Evolutionary conservation across 176 grass and related monocot species (phyloP), one percentile per base, ranked within the genome.

Genomic region (Aechmea fasciata): DNA sequence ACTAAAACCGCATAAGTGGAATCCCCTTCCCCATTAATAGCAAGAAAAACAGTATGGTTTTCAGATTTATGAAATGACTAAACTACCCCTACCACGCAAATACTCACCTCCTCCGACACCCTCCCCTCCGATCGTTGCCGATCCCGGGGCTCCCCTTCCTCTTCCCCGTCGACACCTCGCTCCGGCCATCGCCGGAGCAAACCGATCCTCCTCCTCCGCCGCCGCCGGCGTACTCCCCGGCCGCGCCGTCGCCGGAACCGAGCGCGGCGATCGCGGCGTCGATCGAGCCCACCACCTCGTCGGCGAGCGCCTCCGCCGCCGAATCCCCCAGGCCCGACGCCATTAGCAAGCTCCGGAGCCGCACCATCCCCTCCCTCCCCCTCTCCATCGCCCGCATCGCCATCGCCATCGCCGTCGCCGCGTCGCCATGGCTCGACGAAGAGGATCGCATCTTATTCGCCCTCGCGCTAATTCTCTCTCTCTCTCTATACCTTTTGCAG

Each of bases 41-140:
- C 52, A 17, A 15, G 2, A 57, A 57, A 15, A 57, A 13, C 3
- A 57, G 13, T 57, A 5, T 57, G 25, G 17, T 15, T 57, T 57
- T 15, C 8, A 11, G 52, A 84, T 28, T 78, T 61, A 69, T 20
- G 2, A 50, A 50, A 50, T 66, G 66, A 65, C 62, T 52, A 48
- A 22, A 47, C 13, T 41, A 64, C n/a, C 9, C 8, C 14, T 57
- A 57, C 13, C 13, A 15, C 13, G 6, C 13, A 17, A 57, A 67
- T 77, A 10, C 69, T 67, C 66, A 83, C 89, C 85, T 92, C 62
- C 73, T 88, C 68, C 79, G 49, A 63, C n/a, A 69, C 48, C 68
- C 65, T 59, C 71, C 64, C 85, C 71, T 23, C 84, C 57, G 24
- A 80, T 73, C 74, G 28, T 41, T 63, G 13, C 47, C 67, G 57